Evolutionary conservation across 257 asterid species (phyloP).

Genomic region (Ilex aquifolium): DNA sequence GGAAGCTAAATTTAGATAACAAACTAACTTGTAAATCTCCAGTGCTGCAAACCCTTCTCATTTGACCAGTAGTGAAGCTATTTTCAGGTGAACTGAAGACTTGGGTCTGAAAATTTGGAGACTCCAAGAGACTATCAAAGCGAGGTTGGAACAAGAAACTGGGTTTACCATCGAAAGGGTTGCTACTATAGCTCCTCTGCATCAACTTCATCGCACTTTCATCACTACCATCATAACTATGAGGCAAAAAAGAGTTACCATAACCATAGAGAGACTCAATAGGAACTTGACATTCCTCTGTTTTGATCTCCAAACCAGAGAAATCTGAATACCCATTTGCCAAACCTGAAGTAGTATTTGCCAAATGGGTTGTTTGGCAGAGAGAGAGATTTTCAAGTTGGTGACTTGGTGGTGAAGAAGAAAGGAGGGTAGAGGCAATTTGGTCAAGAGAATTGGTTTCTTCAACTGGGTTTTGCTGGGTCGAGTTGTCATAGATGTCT

Average conservation of each 20-base stretch:
- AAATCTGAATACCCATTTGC: slow-evolving; percentile 18
- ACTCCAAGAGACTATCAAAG: slow-evolving; percentile 39
- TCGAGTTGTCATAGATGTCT: slow-evolving; percentile 12
- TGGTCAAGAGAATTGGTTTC: slow-evolving; percentile 28
- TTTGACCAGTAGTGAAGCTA: slow-evolving; percentile 41
- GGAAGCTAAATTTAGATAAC: not conserved
- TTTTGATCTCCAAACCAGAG: slow-evolving; percentile 36
- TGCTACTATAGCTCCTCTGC: slow-evolving; percentile 79
- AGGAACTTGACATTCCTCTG: slow-evolving; percentile 45
- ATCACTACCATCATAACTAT: slow-evolving; percentile 17
- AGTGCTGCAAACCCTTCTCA: slow-evolving; percentile 80
- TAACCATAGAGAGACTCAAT: slow-evolving; percentile 19
- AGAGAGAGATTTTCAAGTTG: slow-evolving; percentile 50
- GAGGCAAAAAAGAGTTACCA: slow-evolving; percentile 23
- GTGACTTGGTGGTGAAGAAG: slow-evolving; percentile 63
- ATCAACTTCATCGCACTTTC: slow-evolving; percentile 50
- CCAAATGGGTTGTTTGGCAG: slow-evolving; percentile 8
- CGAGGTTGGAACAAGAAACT: slow-evolving; percentile 32
- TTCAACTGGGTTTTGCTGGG: slow-evolving; percentile 20
- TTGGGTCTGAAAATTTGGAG: slow-evolving; percentile 29
- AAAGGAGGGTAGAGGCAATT: slow-evolving; percentile 34
- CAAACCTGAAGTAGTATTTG: slow-evolving; percentile 5
- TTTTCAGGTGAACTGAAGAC: slow-evolving; percentile 37
- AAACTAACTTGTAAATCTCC: slow-evolving; percentile 73
- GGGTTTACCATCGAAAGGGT: slow-evolving; percentile 38